Base-by-base conservation (phyloP, 2,329 filamentous ascomycete species). In the Phialophora verrucosa region DNA sequence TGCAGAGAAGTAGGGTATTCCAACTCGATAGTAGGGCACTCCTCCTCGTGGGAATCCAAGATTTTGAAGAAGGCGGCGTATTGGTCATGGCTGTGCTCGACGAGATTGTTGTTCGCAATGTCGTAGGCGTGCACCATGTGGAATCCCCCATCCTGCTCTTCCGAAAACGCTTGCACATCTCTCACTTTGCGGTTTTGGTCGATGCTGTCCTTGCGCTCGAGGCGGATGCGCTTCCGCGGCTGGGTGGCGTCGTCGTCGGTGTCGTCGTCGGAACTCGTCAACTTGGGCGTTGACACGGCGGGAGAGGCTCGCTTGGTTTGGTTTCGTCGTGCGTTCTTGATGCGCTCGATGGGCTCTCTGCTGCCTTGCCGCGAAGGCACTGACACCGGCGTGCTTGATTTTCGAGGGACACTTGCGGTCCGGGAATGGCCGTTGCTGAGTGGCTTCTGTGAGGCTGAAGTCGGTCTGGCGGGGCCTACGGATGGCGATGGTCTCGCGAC, bases 1-100 rank as follows among this genome's bases (percentile, higher is more conserved):
- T 85, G 85, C 63, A 87, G 85, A 68, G 84, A 82, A 76, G 91
- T 93, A 10, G 95, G 94, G 78, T 98, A 98, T 77, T 95, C 91
- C 72, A 98, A 80, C 74, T 89, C 82, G 66, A 96, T 78, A 31
- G 77, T 74, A 23, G 82, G 77, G 56, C 80, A 78, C 12, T 77
- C 76, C 76, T 76, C 50, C 78, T 80, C 12, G 80, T 79, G 72
- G 83, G 85, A 27, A 82, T 84, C 29, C 81, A 80, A 69, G 80
- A 83, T 75, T 83, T 71, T 70, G 62, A 77, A 77, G 32, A 73
- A 69, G 35, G 64, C 66, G 32, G 67, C 64, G 60, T 73, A 74
- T 49, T 75, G 64, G 67, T 69, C 62, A 57, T 73, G 62, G 59
- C 70, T 59, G 75, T 78, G 56, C 75, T 76, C 66, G 77, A 80